Evolutionary conservation across 2,329 filamentous ascomycete species (phyloP).

Genomic region (Penicillium capsulatum): DNA sequence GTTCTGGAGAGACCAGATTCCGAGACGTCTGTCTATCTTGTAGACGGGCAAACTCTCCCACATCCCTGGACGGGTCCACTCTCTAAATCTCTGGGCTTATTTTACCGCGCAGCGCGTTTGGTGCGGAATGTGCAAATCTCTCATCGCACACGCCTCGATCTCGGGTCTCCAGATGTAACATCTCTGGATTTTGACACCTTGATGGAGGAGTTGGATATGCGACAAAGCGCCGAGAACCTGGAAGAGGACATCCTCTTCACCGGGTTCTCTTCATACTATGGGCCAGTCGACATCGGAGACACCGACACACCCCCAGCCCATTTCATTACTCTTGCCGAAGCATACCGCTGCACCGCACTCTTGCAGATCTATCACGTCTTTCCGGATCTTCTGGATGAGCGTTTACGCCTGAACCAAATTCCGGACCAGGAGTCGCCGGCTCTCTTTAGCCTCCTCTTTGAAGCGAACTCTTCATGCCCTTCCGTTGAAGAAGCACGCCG

Average conservation of each 20-base stretch:
- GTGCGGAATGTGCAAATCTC: slow-evolving; percentile 15
- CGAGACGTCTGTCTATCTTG: slow-evolving; percentile 19
- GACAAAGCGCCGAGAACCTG: slow-evolving; percentile 16
- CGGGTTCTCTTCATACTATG: slow-evolving; percentile 20
- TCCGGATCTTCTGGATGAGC: slow-evolving; percentile 18
- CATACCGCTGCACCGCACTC: slow-evolving; percentile 20
- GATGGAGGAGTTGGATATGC: slow-evolving; percentile 18
- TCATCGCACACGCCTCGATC: slow-evolving; percentile 10
- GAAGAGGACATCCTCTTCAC: slow-evolving; percentile 20
- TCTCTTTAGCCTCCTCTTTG: slow-evolving; percentile 17
- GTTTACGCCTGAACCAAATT: slow-evolving; percentile 10
- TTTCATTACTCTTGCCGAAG: slow-evolving; percentile 22
- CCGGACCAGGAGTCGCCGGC: slow-evolving; percentile 10
- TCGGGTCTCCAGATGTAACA: slow-evolving; percentile 6
- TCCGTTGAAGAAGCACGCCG: slow-evolving; percentile 17
- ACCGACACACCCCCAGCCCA: slow-evolving; percentile 21
- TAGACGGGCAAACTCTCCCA: slow-evolving; percentile 19
- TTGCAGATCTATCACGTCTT: slow-evolving; percentile 24
- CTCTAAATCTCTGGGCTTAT: slow-evolving; percentile 16
- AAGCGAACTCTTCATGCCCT: slow-evolving; percentile 3
- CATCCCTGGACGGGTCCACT: slow-evolving; percentile 23
- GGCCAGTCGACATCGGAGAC: slow-evolving; percentile 22
- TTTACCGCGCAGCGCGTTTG: slow-evolving; percentile 19
- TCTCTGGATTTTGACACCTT: slow-evolving; percentile 17
- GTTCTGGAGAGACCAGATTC: slow-evolving; percentile 11